phyloP scores from a whole-genome alignment of 1,284 basidiomycete species.

The Melampsora abietis-canadensis region DNA sequence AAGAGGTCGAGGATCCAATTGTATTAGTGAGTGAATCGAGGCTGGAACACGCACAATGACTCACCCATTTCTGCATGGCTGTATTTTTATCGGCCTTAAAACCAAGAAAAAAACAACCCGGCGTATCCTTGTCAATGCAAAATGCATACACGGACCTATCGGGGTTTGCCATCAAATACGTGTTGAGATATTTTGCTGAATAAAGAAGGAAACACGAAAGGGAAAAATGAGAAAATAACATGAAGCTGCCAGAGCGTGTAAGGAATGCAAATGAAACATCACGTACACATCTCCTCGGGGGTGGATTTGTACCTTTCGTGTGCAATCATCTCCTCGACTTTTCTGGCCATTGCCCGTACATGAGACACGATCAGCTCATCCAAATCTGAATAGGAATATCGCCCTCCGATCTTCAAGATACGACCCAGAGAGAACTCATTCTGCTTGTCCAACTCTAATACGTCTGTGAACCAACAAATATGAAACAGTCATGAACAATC shows the following conservation, averaged over 20 bases:
- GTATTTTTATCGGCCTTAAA: constrained; percentile 87
- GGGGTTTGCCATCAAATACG: constrained; percentile 87
- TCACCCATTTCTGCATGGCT: constrained; percentile 76
- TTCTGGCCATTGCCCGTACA: constrained; percentile 86
- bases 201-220: not conserved
- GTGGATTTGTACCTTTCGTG: constrained; percentile 94
- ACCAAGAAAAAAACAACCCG: constrained; percentile 88
- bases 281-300: constrained; percentile 80
- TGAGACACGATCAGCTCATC: constrained; percentile 98
- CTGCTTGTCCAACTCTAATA: constrained; percentile 72
- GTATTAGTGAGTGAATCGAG: not conserved
- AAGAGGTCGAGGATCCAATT: constrained; percentile 11
- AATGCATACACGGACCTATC: constrained; percentile 94
- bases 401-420: constrained; percentile 70
- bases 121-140: constrained; percentile 79
- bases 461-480: constrained; percentile 62
- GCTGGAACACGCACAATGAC: constrained; percentile 45
- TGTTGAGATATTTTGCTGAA: constrained; percentile 79
- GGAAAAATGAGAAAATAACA: not conserved
- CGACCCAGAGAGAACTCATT: constrained; percentile 66
- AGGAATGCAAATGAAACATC: not conserved
- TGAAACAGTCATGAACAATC: not conserved
- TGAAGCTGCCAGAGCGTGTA: not conserved
- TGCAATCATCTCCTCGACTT: constrained; percentile 89
- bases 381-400: constrained; percentile 85